Conservation (phyloP, 148 eudicot species). For the Rhododendron simsii region DNA sequence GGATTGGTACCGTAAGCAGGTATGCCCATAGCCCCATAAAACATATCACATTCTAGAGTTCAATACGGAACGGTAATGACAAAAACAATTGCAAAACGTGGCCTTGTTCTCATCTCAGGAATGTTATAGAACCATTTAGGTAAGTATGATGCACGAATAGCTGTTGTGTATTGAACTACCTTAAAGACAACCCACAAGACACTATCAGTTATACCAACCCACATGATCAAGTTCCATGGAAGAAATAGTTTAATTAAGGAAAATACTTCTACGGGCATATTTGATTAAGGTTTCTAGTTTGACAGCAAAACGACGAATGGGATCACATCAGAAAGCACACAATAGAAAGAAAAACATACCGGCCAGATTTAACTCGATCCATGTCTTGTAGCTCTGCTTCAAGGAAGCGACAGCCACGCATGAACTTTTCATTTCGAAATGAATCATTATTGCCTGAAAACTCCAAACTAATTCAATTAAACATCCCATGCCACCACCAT, state of each 20-base stretch:
- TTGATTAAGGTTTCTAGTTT: neutral
- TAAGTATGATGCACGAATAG: neutral
- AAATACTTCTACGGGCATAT: neutral
- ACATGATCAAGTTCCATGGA: conserved; percentile 23
- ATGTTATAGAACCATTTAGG: neutral
- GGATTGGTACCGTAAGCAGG: neutral
- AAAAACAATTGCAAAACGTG: neutral
- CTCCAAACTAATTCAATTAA: neutral
- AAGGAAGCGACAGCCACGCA: conserved; percentile 91
- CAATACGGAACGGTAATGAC: neutral
- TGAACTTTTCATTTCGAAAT: conserved; percentile 75
- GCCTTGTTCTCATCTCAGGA: conserved; percentile 2
- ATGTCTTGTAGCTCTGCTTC: conserved; percentile 91
- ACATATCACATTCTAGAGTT: neutral
- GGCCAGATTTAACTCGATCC: conserved; percentile 80
- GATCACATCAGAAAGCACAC: neutral
- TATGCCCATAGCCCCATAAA: neutral
- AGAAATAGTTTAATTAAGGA: neutral
- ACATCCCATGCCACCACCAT: neutral
- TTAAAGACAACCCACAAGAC: conserved; percentile 1
- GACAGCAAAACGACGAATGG: neutral
- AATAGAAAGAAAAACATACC: conserved; percentile 35
- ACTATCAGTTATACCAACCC: conserved; percentile 22
- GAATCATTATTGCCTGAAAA: conserved; percentile 73
- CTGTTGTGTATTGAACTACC: conserved; percentile 13